These are phyloP conservation scores for Malus orientalis DNA, from an alignment of 306 rosid species.

Conservation along the genomic window DNA sequence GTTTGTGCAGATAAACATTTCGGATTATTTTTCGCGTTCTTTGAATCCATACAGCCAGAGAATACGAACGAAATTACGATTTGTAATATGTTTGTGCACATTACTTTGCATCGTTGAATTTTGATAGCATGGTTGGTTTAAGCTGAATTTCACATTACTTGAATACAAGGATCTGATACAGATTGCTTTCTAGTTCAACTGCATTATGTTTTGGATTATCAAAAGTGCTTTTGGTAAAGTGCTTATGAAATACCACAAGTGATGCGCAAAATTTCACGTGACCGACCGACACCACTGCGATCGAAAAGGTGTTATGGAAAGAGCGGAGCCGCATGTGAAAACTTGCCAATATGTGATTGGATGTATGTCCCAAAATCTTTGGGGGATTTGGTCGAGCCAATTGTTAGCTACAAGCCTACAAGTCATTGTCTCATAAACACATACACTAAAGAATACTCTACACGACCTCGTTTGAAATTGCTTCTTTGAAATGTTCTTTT, in stretches of 20 bases:
- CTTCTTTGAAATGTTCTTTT: no score
- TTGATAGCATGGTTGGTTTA: constrained; percentile 1
- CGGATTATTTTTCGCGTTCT: background rate
- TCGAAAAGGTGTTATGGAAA: background rate
- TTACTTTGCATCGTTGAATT: background rate
- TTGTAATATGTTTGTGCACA: background rate
- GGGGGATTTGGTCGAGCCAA: background rate
- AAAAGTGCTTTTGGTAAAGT: no score
- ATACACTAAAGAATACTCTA: no score
- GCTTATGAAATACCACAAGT: no score
- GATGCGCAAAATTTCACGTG: no score
- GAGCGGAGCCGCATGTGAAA: background rate
- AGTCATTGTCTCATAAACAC: no score
- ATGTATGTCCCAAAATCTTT: background rate
- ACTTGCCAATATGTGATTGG: background rate
- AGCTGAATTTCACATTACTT: background rate
- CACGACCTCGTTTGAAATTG: no score
- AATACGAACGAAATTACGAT: background rate
- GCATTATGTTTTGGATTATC: background rate
- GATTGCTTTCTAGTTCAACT: background rate
- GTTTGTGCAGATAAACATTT: background rate
- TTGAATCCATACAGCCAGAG: background rate
- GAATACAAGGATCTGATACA: constrained; percentile 2
- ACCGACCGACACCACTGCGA: background rate
- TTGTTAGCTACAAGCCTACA: background rate